Evolutionary conservation across 805 yeast species (phyloP), one percentile per base, ranked within the genome.

Genomic region (Sugiyamaella floridensis): DNA sequence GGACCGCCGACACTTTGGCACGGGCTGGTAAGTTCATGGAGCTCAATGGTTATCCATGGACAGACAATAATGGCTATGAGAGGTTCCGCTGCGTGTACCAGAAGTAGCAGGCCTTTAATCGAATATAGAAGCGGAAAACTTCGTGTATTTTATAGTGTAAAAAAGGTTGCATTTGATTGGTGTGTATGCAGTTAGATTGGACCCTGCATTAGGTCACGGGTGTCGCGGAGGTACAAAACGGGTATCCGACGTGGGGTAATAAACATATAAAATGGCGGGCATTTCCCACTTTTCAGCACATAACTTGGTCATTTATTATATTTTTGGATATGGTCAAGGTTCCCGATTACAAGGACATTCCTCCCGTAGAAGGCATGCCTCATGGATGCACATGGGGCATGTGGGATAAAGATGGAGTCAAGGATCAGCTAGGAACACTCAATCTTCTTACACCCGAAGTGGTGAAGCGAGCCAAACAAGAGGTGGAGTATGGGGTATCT

Each of bases 351-450:
- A 15, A 44, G 16, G 52, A 45, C 16, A 29, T 53, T 28, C 57
- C 57, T 8, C n/a, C 22, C 7, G 55, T 52, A 14, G 20, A 44
- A 14, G 53, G 51, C 20, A 48, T 52, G 49, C 57, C 57, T n/a
- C 42, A 52, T 41, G 57, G 57, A 11, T 55, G 57, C 29, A 53
- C 57, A 18, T 55, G 57, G 57, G 57, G 57, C 14, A 47, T 55
- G 15, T 55, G 49, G 22, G 55, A 52, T 34, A 48, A 48, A 34
- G 48, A 47, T 18, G 57, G 53, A 20, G 47, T 43, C 15, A 49
- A 52, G 44, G 60, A 56, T 42, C 48, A 43, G 19, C 43, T 54
- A 4, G 56, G 57, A n/a, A 48, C 51, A 44, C 45, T 50, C 15
- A 53, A 53, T 26, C 43, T 52, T 16, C 44, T 55, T 42, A 51